Percentiles rank a stretch among this genome's conserved stretches.
These are phyloP conservation scores for Polyporus arcularius DNA, from an alignment of 768 basidiomycete genomes.

Conservation along the genomic window DNA sequence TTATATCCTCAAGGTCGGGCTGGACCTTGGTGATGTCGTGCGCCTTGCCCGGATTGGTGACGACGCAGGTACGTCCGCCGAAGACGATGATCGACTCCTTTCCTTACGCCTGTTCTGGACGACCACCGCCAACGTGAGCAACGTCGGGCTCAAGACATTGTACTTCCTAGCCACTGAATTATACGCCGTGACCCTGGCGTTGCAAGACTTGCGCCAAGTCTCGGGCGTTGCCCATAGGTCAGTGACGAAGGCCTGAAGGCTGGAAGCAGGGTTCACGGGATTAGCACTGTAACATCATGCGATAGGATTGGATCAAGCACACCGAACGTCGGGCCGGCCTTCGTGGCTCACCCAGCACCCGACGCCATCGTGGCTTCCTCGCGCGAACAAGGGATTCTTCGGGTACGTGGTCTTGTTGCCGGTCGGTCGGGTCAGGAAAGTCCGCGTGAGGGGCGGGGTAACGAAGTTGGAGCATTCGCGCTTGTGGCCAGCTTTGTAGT, in stretches of 20 bases:
- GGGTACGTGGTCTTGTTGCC: background rate
- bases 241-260: too few relatives aligned
- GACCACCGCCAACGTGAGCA: background rate
- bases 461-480: conserved; percentile 9
- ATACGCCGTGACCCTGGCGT: too few relatives aligned
- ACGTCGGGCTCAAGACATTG: background rate
- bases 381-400: conserved; percentile 3
- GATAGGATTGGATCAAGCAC: background rate
- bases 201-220: too few relatives aligned
- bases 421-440: background rate
- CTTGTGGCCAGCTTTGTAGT: conserved; percentile 8
- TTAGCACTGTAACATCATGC: too few relatives aligned
- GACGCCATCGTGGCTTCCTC: conserved; percentile 1
- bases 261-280: too few relatives aligned
- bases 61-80: conserved; percentile 5
- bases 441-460: conserved; percentile 2
- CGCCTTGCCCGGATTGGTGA: background rate
- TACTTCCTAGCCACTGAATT: background rate
- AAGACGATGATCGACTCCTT: background rate
- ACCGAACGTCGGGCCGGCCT: conserved; percentile 1
- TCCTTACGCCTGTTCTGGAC: conserved; percentile 15
- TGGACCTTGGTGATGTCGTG: background rate
- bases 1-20: background rate
- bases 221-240: too few relatives aligned
- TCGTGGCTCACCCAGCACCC: conserved; percentile 10